phyloP scores from a whole-genome alignment of 139 green algal genomes.

The Chlamydomonas sphaeroides region DNA sequence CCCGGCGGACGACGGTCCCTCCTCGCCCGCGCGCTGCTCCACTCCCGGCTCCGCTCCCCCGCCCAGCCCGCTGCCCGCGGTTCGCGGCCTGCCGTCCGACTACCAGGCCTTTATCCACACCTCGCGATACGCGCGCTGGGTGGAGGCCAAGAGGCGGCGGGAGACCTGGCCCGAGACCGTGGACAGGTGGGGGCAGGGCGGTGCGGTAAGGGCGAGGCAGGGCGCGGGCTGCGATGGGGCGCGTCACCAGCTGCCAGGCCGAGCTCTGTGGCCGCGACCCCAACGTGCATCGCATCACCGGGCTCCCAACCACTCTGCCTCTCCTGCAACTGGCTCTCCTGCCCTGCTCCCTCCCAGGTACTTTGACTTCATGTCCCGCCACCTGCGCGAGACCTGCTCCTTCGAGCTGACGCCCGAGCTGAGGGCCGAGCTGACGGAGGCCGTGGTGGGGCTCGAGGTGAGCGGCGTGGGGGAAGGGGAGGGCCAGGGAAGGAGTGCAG shows the following conservation, averaged over 20 bases:
- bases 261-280: no score
- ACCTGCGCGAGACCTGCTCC: conserved; percentile 37
- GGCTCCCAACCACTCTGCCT: no score
- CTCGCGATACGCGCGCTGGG: conserved; percentile 52
- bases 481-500: no score
- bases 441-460: no score
- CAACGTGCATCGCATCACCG: no score
- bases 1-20: background rate
- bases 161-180: conserved; percentile 63
- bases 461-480: no score
- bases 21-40: background rate
- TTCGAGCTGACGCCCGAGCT: conserved; percentile 38
- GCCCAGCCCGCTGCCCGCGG: background rate
- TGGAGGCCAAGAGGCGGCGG: conserved; percentile 37
- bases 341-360: no score
- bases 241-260: no score
- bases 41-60: background rate
- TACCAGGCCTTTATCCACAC: conserved; percentile 63
- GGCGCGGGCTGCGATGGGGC: no score
- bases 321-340: no score
- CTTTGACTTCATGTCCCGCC: conserved; percentile 54
- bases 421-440: no score
- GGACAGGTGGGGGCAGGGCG: conserved; percentile 17
- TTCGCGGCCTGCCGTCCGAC: conserved; percentile 26
- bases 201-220: background rate